Evolutionary conservation across 2,329 filamentous ascomycete species (phyloP).

Genomic region (Fusarium odoratissimum): DNA sequence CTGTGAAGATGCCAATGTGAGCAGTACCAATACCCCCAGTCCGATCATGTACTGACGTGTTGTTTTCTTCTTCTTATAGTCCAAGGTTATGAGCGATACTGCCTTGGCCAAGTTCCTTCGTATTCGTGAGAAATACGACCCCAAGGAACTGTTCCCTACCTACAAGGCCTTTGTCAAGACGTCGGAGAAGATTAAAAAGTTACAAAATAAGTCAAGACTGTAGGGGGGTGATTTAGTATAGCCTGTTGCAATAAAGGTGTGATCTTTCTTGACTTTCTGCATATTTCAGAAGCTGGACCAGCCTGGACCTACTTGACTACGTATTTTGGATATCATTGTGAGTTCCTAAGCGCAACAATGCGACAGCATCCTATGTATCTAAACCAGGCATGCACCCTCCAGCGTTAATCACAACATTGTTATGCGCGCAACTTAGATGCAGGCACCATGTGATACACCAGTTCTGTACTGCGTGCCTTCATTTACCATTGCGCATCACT

Average conservation of each 20-base stretch:
- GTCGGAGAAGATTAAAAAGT: background rate
- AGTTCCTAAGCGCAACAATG: background rate
- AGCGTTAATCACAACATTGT: background rate
- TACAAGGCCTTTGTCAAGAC: conserved; percentile 2
- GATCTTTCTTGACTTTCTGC: background rate
- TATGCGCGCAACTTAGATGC: too few species aligned
- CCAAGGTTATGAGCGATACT: background rate
- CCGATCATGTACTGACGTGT: background rate
- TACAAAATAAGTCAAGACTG: background rate
- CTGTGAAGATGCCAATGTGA: conserved; percentile 1
- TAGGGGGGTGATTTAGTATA: background rate
- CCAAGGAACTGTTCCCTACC: background rate
- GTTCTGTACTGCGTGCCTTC: background rate
- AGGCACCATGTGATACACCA: background rate
- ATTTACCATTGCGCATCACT: background rate
- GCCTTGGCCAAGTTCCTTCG: background rate
- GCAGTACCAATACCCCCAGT: background rate
- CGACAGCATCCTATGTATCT: accelerated
- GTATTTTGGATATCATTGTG: background rate
- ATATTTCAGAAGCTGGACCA: background rate
- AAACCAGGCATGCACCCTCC: too few species aligned
- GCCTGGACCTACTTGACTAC: background rate
- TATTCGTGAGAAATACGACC: conserved; percentile 7
- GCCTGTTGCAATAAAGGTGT: background rate
- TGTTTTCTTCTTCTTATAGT: background rate